These are phyloP conservation scores for Candida pini DNA, from an alignment of 805 yeast genomes.

Conservation along the genomic window DNA sequence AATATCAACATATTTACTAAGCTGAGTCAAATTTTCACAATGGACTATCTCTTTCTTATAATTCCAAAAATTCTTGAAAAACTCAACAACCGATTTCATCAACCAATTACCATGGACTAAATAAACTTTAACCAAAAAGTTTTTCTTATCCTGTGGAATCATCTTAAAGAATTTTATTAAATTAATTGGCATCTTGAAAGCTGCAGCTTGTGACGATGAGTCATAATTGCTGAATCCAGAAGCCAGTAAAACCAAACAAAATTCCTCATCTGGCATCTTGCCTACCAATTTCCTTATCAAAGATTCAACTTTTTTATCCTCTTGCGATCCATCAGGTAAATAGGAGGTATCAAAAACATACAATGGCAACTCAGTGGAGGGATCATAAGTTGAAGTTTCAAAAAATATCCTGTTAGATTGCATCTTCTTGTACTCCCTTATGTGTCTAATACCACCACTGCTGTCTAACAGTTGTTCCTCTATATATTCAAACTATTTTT, in stretches of 20 bases:
- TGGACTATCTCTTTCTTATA: slow-evolving; percentile 24
- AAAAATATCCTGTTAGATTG: slow-evolving; percentile 41
- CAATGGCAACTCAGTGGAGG: slow-evolving; percentile 61
- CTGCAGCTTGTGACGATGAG: slow-evolving; percentile 7
- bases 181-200: slow-evolving; percentile 24
- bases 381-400: slow-evolving; percentile 59
- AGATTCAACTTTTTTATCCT: slow-evolving; percentile 37
- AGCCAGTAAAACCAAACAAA: slow-evolving; percentile 70
- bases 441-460: too few species aligned
- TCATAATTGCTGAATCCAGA: slow-evolving; percentile 61
- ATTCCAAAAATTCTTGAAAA: slow-evolving; percentile 52
- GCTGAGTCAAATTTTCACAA: slow-evolving; percentile 30
- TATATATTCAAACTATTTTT: too few species aligned
- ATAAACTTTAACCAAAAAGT: slow-evolving; percentile 54
- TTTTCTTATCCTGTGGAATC: slow-evolving; percentile 51
- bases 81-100: slow-evolving; percentile 68
- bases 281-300: slow-evolving; percentile 53
- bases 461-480: too few species aligned
- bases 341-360: slow-evolving; percentile 81
- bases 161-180: slow-evolving; percentile 41
- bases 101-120: slow-evolving; percentile 92
- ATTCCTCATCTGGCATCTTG: slow-evolving; percentile 55
- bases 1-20: slow-evolving; percentile 59
- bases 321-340: slow-evolving; percentile 44
- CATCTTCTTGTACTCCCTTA: too few species aligned